Evolutionary conservation across 306 rosid species (phyloP), one percentile per base, ranked within the genome.

Genomic region (Cercis canadensis): DNA sequence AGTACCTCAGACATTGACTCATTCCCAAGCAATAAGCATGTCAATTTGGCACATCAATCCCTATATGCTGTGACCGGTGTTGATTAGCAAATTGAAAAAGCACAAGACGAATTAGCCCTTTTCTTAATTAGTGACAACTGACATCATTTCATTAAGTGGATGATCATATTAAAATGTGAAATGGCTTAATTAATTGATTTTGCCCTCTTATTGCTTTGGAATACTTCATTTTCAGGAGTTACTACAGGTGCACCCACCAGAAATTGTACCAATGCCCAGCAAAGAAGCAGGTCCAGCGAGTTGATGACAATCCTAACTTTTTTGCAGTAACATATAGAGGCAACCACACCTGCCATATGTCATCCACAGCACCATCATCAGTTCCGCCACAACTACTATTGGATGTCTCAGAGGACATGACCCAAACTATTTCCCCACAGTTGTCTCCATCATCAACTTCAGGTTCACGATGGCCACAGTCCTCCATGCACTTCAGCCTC

Each of bases 181-280:
- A 24, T 6, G 8, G 11, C 34, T n/a, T 8, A n/a, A 21, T 19
- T 37, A 49, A 62, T 43, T 24, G 29, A 24, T 3, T n/a, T n/a
- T n/a, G n/a, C n/a, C n/a, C 31, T 14, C 15, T 45, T 11, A 3
- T 50, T 67, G 32, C 21, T 76, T 46, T 45, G 13, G 49, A 43
- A 34, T 7, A 24, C 2, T 69, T 32, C 0, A 11, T 7, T 57
- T 19, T 12, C 83, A 89, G 89, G 84, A 32, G 83, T 45, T 89
- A 92, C 75, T 89, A 79, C 9, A 75, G 90, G 73, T 92, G 96
- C 84, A 92, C 95, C 16, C 88, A 89, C 81, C 92, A 86, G 55
- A 89, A 82, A 73, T 5, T 87, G 11, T 88, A 85, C 79, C 67
- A 75, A 4, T 92, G 96, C 79, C 74, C 75, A 5, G 93, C 96